Evolutionary conservation across 495 filamentous ascomycete genomes (phyloP).

Genomic region (Lineolata rhizophorae): DNA sequence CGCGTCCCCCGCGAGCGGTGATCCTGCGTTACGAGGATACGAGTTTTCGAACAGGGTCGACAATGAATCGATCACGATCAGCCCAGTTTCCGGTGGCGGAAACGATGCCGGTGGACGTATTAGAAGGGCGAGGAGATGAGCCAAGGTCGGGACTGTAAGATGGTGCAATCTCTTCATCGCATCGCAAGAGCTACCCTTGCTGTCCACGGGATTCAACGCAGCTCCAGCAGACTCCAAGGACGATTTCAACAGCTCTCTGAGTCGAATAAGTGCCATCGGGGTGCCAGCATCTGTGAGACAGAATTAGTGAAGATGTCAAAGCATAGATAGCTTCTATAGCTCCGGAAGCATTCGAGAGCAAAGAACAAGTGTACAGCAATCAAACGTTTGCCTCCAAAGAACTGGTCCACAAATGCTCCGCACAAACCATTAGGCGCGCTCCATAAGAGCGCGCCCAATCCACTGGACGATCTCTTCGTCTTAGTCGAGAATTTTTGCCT

Average conservation of each 20-base stretch:
- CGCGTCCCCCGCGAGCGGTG: slow-evolving; percentile 19
- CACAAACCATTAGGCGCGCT: too few species aligned
- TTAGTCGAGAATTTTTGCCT: too few species aligned
- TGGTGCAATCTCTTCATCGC: slow-evolving; percentile 12
- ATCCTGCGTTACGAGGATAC: slow-evolving; percentile 44
- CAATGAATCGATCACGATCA: slow-evolving; percentile 59
- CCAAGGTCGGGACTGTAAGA: slow-evolving; percentile 29
- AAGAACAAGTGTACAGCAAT: too few species aligned
- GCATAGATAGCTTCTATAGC: slow-evolving; percentile 6
- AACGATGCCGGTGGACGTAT: slow-evolving; percentile 35
- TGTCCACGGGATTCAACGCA: background rate
- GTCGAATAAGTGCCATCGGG: slow-evolving; percentile 6
- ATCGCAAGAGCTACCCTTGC: slow-evolving; percentile 1
- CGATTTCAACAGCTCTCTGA: slow-evolving; percentile 10
- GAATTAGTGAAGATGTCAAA: slow-evolving; percentile 2
- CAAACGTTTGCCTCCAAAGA: too few species aligned
- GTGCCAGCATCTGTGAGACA: slow-evolving; percentile 7
- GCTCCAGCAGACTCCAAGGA: background rate
- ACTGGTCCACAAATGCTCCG: too few species aligned
- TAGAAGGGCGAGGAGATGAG: slow-evolving; percentile 59
- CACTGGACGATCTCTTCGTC: too few species aligned
- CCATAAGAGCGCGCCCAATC: slow-evolving; percentile 1
- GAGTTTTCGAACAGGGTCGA: slow-evolving; percentile 53
- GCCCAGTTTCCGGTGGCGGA: slow-evolving; percentile 32
- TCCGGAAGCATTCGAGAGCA: slow-evolving; percentile 1